These are phyloP conservation scores for Alloteropsis angusta DNA, from an alignment of 202 grass and related monocot genomes.

Conservation along the genomic window DNA sequence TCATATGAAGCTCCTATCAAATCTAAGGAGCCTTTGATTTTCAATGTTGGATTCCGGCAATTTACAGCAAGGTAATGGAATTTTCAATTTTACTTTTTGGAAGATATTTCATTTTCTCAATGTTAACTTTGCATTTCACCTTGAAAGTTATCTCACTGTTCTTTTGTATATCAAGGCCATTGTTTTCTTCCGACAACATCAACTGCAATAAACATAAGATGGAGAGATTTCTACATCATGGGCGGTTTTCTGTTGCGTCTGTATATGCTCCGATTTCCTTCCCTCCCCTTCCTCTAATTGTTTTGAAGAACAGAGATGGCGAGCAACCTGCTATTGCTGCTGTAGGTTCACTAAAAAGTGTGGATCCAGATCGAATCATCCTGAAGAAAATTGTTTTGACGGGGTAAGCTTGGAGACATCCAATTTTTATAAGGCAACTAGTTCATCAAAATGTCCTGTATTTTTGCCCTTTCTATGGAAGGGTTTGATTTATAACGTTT, in stretches of 20 bases:
- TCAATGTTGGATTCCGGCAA: conserved; percentile 89
- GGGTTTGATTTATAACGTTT: neutral
- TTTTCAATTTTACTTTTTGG: neutral
- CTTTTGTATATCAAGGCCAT: conserved; percentile 40
- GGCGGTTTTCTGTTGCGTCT: conserved; percentile 80
- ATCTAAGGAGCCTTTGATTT: conserved; percentile 80
- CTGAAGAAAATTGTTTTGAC: conserved; percentile 95
- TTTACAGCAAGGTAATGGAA: conserved; percentile 69
- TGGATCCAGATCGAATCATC: conserved; percentile 72
- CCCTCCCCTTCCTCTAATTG: conserved; percentile 61
- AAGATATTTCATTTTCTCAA: neutral
- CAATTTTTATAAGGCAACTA: neutral
- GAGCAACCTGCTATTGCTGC: conserved; percentile 61
- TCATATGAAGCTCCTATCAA: conserved; percentile 82
- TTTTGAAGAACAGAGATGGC: conserved; percentile 64
- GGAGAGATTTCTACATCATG: conserved; percentile 93
- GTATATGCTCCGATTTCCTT: conserved; percentile 85
- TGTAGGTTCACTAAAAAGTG: conserved; percentile 71
- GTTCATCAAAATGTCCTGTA: neutral
- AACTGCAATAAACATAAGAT: conserved; percentile 99
- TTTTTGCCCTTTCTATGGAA: neutral
- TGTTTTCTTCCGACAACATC: conserved; percentile 87
- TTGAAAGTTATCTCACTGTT: conserved; percentile 8
- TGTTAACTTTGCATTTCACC: neutral
- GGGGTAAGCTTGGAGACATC: conserved; percentile 45